Evolutionary conservation across 2,329 filamentous ascomycete species (phyloP), one percentile per base, ranked within the genome.

Genomic region (Colletotrichum viniferum): DNA sequence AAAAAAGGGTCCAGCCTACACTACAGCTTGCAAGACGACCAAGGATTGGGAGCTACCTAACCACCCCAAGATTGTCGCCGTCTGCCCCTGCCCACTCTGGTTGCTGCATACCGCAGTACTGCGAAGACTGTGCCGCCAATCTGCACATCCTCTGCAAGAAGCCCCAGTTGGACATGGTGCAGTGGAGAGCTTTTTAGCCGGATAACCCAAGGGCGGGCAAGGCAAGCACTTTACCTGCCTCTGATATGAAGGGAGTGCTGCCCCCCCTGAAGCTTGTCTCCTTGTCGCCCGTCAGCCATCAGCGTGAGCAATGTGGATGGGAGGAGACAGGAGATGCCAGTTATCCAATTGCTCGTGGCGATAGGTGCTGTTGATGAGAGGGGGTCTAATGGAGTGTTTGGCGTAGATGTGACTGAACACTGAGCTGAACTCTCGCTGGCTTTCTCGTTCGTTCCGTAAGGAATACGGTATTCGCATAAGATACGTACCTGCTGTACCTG

Each of bases 1-100:
- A 56, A 34, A 34, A 67, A 72, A 62, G 70, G 64, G 64, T 73
- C 64, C 70, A 71, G 69, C 69, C 69, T 48, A 48, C 55, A 32
- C 69, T 48, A 48, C 55, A 32, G 18, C 32, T 48, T 63, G 38
- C 43, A 43, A 34, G 24, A 24, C 18, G 26, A 48, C 55, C n/a
- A 69, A 43, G 34, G 36, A 38, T 24, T 36, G 55, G 55, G 14
- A 28, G 26, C 21, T 26, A 26, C 26, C 26, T 26, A 4, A 16
- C 55, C 21, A 26, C 24, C 24, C 55, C 55, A 26, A 58, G 55
- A 30, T 58, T 26, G 55, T 58, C 55, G 55, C 26, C 55, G 55
- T 58, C 24, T 30, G 1, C 43, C 43, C 43, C 43, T 21, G 43
- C 10, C 43, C 43, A 21, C 43, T 5, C 43, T 52, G n/a, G 5